Evolutionary conservation across 768 basidiomycete species (phyloP), one percentile per base, ranked within the genome.

Genomic region (Leccinellum rugosiceps): DNA sequence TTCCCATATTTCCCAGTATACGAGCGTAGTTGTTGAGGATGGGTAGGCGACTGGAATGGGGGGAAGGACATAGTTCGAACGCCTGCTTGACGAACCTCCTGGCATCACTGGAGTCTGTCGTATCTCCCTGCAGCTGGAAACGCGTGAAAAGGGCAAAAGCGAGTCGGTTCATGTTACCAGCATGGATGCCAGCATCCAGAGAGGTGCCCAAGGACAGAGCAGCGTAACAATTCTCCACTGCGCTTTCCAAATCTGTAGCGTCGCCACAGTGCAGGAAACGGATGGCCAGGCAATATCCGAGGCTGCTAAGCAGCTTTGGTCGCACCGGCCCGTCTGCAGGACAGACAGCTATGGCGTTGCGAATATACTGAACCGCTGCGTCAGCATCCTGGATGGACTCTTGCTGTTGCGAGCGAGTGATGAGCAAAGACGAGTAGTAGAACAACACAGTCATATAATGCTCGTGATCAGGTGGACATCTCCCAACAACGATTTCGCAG

Each of bases 211-310:
- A 50, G 35, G 53, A 55, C 2, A 62, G 25, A 13, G 62, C 66
- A 4, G 52, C 45, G 25, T 57, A 51, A 14, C 64, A 62, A 34
- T 43, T 53, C 52, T 57, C 56, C 34, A 72, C 63, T 6, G 66
- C 66, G 34, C 63, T 57, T 23, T 72, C 66, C 1, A 74, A 52
- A 54, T 73, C 70, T 14, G 52, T 25, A 5, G 23, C 38, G n/a
- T 52, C 51, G 6, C 72, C 69, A 7, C 35, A 44, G 25, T 58
- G 54, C n/a, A 62, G 0, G 51, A 66, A 73, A 17, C 72, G 64
- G 19, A 14, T 30, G 15, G 44, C 17, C 7, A 64, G 49, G 17
- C 62, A 57, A 50, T 41, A 52, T 1, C 68, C 67, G 9, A 64
- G 61, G 21, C 28, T 49, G 34, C 56, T 53, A 31, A 65, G 46